Base-by-base conservation (phyloP, 2,329 filamentous ascomycete species). In the Geosmithia morbida region DNA sequence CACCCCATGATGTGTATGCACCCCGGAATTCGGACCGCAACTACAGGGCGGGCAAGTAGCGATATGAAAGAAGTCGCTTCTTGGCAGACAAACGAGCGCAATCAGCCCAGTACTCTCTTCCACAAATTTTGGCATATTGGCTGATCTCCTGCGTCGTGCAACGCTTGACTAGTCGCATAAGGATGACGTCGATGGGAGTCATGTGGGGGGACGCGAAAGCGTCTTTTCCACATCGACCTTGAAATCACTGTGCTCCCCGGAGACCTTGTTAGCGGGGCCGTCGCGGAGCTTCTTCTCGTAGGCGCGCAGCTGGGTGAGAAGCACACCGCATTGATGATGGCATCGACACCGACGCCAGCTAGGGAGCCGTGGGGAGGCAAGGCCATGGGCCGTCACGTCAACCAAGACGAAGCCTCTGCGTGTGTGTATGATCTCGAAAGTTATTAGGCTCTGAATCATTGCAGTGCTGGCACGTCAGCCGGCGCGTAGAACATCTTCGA, bases 401-500 rank as follows among this genome's bases (percentile, higher is more conserved):
- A 70, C 48, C 64, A 66, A 68, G 5, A 66, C 58, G 42, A 74
- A 77, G 0, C 72, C 74, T 48, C 74, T 74, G 52, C 77, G 73
- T 0, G 66, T 65, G 19, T 66, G 61, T 8, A 62, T 53, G 6
- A 75, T 64, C 1, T 61, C 59, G 3, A 67, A 55, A 43, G n/a
- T 61, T 56, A 0, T 70, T 75, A 0, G 72, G 69, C 48, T 75
- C 72, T 1, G 58, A 2, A 77, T 64, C 1, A 77, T 57, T 6
- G 73, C 74, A 0, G 59, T 72, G 48, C 77, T 71, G 1, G 74
- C 70, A 29, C 61, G 61, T 73, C 72, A 77, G 1, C 73, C 74
- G 2, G 71, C 70, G 11, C 59, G 59, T 1, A 77, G 54, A 0
- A 77, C 51, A 41, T 75, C 62, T 49, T 69, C 65, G 0, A 73